phyloP scores from a whole-genome alignment of 2,329 filamentous ascomycete species.

The Calonectria fujianensis region DNA sequence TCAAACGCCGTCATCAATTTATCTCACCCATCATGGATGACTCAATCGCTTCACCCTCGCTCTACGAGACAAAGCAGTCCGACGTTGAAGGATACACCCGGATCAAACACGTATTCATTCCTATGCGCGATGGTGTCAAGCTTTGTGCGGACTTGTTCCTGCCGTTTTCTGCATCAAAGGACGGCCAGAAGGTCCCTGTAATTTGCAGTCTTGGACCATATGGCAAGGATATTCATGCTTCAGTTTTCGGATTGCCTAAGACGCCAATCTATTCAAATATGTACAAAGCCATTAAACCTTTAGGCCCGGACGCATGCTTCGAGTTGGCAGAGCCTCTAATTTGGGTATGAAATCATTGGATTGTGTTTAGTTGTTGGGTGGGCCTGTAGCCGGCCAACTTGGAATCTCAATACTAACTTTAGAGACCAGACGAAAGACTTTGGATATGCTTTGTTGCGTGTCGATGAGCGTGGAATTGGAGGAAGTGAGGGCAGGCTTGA shows the following conservation, averaged over 20 bases:
- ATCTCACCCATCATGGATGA: neutral
- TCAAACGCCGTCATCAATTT: neutral
- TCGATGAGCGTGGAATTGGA: constrained; percentile 33
- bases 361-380: neutral
- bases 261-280: constrained; percentile 32
- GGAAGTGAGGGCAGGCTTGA: constrained; percentile 34
- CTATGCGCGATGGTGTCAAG: constrained; percentile 27
- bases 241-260: constrained; percentile 27
- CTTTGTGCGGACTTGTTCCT: constrained; percentile 36
- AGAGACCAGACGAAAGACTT: constrained; percentile 22
- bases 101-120: constrained; percentile 29
- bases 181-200: constrained; percentile 16
- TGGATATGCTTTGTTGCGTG: constrained; percentile 34
- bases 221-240: constrained; percentile 35
- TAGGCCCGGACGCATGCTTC: constrained; percentile 31
- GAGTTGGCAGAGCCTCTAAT: constrained; percentile 28
- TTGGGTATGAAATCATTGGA: constrained; percentile 10
- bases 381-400: too few species aligned
- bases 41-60: neutral
- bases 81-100: constrained; percentile 31
- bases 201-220: constrained; percentile 32
- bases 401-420: neutral
- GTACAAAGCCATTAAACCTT: constrained; percentile 30
- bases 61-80: constrained; percentile 12
- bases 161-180: constrained; percentile 27